Evolutionary conservation across 441 rosid genomes (phyloP), one percentile per base, ranked within the genome.

Genomic region (Gossypium gossypioides): DNA sequence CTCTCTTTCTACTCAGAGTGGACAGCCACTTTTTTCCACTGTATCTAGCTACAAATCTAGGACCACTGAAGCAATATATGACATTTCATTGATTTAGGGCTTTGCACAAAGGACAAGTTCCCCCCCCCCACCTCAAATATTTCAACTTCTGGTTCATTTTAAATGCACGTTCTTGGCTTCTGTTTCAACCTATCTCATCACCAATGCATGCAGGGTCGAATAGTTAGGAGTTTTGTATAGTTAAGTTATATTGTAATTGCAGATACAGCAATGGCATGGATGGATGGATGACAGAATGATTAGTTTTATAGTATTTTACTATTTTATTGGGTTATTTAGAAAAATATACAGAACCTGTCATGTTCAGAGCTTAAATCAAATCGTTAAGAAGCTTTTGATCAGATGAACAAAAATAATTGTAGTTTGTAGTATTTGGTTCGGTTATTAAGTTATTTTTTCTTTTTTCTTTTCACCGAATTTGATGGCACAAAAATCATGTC

Each of bases 41-140:
- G 46, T 59, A 37, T 27, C 3, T 25, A 2, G 40, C 5, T 60
- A 29, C 44, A 27, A 27, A 27, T 27, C 3, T 6, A 74, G 79
- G 74, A 76, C 76, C 82, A 76, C 80, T 71, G 42, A 15, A 62
- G 80, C 81, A 60, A 27, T 76, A 68, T 71, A 40, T 40, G 59
- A 34, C 60, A 71, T 64, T 37, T 29, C 34, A 56, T 66, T 29
- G 40, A 56, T 66, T 65, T 69, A 48, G 68, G 42, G 37, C 67
- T 73, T 13, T 50, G 25, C 74, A 63, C 66, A 42, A n/a, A 25
- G 60, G 51, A 3, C 66, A 62, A n/a, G n/a, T n/a, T 46, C n/a
- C 46, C 9, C 25, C 44, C 66, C 68, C 40, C 21, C 10, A 5
- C 40, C 58, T 21, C 16, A 13, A 42, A 48, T 15, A 37, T 59